A percentile compares a stretch with the other conserved stretches of the same genome.
Conservation (phyloP, 202 grass and related monocot genomes). For the Dendrocalamus latiflorus region DNA sequence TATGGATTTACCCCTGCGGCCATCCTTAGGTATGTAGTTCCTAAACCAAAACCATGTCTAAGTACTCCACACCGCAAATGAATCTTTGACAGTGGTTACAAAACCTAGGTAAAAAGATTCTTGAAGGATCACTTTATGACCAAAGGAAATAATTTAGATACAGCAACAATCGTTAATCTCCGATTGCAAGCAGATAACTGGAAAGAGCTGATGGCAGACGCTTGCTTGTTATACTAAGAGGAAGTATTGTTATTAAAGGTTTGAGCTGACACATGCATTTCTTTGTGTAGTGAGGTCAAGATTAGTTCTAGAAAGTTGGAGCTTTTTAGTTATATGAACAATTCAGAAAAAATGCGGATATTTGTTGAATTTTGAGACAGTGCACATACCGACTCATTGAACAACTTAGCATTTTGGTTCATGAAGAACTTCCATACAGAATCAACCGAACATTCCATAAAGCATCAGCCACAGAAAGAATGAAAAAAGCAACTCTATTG, state of each 20-base stretch:
- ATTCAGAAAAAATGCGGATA: neutral
- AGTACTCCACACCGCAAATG: neutral
- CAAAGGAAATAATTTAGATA: neutral
- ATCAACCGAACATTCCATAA: neutral
- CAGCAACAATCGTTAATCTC: neutral
- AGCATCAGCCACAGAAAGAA: neutral
- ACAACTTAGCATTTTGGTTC: neutral
- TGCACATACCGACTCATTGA: neutral
- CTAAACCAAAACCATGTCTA: conserved; percentile 25
- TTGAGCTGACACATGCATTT: neutral
- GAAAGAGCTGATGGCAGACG: neutral
- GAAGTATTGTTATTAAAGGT: neutral
- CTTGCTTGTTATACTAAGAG: neutral
- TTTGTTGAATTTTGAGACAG: neutral
- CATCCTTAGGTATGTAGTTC: conserved; percentile 61
- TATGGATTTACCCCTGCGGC: conserved; percentile 37
- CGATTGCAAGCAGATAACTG: neutral
- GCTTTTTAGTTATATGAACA: neutral
- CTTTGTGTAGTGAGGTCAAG: neutral
- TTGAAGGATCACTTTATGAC: neutral
- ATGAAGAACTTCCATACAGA: neutral
- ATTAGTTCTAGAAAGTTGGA: neutral
- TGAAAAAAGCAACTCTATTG: neutral
- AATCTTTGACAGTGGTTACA: neutral
- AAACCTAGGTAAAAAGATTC: neutral